A percentile compares a stretch with the other conserved stretches of the same genome.
phyloP scores from a whole-genome alignment of 2,329 filamentous ascomycete genomes.

The Pseudogymnoascus sp. region DNA sequence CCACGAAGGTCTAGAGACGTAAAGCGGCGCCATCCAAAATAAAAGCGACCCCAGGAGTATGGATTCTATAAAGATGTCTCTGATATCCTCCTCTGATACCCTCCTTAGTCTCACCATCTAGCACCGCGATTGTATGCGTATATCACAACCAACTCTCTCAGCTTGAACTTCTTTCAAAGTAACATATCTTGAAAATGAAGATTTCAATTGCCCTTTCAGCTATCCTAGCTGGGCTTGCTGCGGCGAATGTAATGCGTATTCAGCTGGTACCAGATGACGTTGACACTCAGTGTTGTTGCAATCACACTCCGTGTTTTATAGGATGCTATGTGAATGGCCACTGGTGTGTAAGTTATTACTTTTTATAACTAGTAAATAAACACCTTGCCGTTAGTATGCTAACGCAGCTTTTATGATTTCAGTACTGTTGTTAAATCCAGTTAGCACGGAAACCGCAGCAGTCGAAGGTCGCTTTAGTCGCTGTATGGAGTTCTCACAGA shows the following conservation, averaged over 20 bases:
- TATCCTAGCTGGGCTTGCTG: neutral
- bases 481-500: neutral
- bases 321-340: neutral
- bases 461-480: neutral
- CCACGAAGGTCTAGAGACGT: no score
- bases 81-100: neutral
- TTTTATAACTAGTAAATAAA: neutral
- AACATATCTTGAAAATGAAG: neutral
- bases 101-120: neutral
- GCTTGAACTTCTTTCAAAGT: neutral
- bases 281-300: neutral
- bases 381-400: neutral
- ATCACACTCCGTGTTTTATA: neutral
- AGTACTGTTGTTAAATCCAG: neutral
- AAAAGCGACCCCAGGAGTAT: neutral
- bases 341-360: neutral
- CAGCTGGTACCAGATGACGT: neutral
- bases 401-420: neutral
- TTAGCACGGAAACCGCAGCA: neutral
- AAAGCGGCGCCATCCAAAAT: neutral
- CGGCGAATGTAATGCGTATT: neutral
- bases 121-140: neutral
- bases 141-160: no score
- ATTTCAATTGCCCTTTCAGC: neutral
- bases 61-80: neutral